Conservation (phyloP, 202 grass and related monocot genomes). For the Musa balbisiana region DNA sequence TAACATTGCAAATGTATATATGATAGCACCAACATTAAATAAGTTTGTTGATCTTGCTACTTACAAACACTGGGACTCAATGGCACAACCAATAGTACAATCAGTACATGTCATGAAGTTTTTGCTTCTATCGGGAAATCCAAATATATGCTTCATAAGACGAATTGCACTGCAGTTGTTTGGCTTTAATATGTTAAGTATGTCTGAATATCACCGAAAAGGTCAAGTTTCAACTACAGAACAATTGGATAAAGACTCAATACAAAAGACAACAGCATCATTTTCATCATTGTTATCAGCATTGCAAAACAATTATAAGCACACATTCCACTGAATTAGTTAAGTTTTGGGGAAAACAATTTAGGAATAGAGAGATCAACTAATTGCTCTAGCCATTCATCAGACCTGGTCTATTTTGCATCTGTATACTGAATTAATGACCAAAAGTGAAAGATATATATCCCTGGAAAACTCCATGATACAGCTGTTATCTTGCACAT, state of each 20-base stretch:
- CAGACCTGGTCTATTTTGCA: too few species aligned
- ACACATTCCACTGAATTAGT: too few species aligned
- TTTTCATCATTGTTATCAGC: neutral
- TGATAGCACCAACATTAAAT: too few species aligned
- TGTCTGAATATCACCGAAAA: constrained; percentile 25
- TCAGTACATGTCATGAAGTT: constrained; percentile 20
- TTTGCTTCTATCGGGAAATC: constrained; percentile 34
- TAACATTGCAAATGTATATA: neutral
- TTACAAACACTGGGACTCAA: constrained; percentile 37
- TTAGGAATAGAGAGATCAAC: too few species aligned
- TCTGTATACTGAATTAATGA: too few species aligned
- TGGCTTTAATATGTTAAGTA: constrained; percentile 37
- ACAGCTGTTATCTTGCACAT: too few species aligned
- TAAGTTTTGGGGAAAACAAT: too few species aligned
- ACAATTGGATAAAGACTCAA: constrained; percentile 14
- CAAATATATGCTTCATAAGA: constrained; percentile 59
- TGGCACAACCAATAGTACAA: constrained; percentile 15
- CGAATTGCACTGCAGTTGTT: constrained; percentile 31
- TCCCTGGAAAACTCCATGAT: too few species aligned
- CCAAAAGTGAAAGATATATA: too few species aligned
- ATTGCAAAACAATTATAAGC: too few species aligned
- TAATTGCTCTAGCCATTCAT: too few species aligned
- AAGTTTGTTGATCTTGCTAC: constrained; percentile 18
- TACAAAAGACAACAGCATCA: neutral
- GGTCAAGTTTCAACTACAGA: constrained; percentile 27